Conservation (phyloP, 192 early-diverging fungal species). For the Backusella circina region DNA sequence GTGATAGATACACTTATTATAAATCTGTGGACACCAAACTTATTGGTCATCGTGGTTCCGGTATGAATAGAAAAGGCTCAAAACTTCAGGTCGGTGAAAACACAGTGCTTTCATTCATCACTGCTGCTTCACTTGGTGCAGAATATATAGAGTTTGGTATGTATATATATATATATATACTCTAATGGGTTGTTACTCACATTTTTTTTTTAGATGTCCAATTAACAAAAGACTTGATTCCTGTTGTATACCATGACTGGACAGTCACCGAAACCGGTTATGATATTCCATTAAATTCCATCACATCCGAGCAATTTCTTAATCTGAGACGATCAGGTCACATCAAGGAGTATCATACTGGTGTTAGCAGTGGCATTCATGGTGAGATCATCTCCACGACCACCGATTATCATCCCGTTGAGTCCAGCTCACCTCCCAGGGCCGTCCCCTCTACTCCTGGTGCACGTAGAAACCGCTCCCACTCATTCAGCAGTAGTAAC, state of each 20-base stretch:
- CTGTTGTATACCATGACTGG: conserved; percentile 95
- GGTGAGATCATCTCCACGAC: conserved; percentile 18
- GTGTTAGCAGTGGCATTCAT: conserved; percentile 21
- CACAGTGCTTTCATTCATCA: conserved; percentile 81
- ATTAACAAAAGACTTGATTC: conserved; percentile 81
- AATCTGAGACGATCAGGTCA: conserved; percentile 47
- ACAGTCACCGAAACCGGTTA: conserved; percentile 68
- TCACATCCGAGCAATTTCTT: conserved; percentile 71
- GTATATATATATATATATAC: neutral
- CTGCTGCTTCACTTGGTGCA: conserved; percentile 79
- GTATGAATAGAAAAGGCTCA: conserved; percentile 70
- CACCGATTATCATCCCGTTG: neutral
- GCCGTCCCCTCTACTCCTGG: neutral
- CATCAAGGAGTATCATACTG: conserved; percentile 38
- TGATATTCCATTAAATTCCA: conserved; percentile 61
- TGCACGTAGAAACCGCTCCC: conserved; percentile 35
- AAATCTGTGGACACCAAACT: conserved; percentile 62
- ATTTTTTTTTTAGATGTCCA: conserved; percentile 67
- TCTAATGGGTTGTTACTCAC: neutral
- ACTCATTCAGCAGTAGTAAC: conserved; percentile 34
- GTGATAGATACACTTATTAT: conserved; percentile 54
- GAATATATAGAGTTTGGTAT: conserved; percentile 89
- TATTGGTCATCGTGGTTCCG: conserved; percentile 88
- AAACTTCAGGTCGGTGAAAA: conserved; percentile 88
- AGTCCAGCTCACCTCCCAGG: neutral